Evolutionary conservation across 2,329 filamentous ascomycete genomes (phyloP).

Genomic region (Pseudodiploospora longispora): DNA sequence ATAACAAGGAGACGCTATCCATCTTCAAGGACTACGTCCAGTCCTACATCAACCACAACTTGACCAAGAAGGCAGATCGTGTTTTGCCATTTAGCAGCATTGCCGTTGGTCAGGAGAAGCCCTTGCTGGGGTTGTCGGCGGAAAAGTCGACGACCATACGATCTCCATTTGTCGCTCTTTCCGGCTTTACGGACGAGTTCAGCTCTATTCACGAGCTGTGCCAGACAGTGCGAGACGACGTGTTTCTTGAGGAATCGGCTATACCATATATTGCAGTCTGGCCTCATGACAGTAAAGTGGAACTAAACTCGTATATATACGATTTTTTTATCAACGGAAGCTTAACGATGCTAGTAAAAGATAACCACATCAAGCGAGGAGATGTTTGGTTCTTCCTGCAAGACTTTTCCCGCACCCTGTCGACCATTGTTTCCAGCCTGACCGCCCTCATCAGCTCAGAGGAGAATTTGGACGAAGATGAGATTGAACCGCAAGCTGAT

Average conservation of each 20-base stretch:
- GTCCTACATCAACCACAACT: slow-evolving; percentile 59
- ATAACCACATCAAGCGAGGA: slow-evolving; percentile 57
- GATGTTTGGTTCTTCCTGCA: slow-evolving; percentile 70
- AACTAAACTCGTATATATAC: slow-evolving; percentile 60
- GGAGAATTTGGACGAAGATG: slow-evolving; percentile 17
- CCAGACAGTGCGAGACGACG: slow-evolving; percentile 52
- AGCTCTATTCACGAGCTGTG: slow-evolving; percentile 59
- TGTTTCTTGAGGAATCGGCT: slow-evolving; percentile 68
- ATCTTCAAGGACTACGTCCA: slow-evolving; percentile 63
- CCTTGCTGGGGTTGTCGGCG: background rate
- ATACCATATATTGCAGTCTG: slow-evolving; percentile 60
- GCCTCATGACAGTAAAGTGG: slow-evolving; percentile 43
- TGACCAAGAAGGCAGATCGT: slow-evolving; percentile 41
- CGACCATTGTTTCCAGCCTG: slow-evolving; percentile 63
- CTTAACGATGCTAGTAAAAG: slow-evolving; percentile 47
- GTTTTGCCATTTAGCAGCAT: slow-evolving; percentile 47
- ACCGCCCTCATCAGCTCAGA: slow-evolving; percentile 40
- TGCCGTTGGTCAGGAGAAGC: slow-evolving; percentile 1
- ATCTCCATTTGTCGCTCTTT: slow-evolving; percentile 65
- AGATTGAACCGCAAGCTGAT: slow-evolving; percentile 36
- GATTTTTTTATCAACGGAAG: slow-evolving; percentile 74
- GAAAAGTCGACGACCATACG: slow-evolving; percentile 38
- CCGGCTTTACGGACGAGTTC: slow-evolving; percentile 58
- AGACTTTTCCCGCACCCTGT: slow-evolving; percentile 47
- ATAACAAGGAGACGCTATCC: slow-evolving; percentile 57